Conservation (phyloP, 495 filamentous ascomycete genomes). For the Xylaria flabelliformis region DNA sequence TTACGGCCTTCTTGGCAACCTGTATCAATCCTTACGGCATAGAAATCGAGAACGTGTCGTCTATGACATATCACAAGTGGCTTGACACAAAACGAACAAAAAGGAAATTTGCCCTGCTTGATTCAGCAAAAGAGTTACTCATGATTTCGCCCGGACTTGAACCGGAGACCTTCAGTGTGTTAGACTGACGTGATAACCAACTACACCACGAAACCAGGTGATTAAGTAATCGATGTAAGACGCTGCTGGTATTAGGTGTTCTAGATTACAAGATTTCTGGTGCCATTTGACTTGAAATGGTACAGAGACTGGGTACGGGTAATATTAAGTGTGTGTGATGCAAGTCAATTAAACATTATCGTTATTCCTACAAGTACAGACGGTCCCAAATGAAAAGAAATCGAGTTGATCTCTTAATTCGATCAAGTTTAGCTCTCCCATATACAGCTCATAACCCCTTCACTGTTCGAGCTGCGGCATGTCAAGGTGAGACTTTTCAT, state of each 20-base stretch:
- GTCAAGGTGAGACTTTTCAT: conserved; percentile 4
- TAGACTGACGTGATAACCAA: neutral
- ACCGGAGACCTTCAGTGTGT: conserved; percentile 5
- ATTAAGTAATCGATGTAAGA: too few relatives aligned
- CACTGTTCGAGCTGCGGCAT: neutral
- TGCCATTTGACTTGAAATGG: too few relatives aligned
- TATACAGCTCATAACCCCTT: conserved; percentile 3
- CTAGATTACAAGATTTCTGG: too few relatives aligned
- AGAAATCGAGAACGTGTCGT: neutral
- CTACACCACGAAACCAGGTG: neutral
- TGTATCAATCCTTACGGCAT: neutral
- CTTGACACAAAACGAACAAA: neutral
- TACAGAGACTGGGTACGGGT: too few relatives aligned
- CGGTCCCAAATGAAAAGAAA: neutral
- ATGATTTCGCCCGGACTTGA: conserved; percentile 13
- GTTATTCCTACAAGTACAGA: neutral
- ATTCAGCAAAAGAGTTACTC: neutral
- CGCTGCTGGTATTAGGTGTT: too few relatives aligned
- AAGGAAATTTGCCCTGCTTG: neutral
- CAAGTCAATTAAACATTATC: neutral
- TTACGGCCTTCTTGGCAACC: neutral
- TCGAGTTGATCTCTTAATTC: neutral
- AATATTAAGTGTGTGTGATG: too few relatives aligned
- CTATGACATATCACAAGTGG: neutral
- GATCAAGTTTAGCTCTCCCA: neutral